phyloP scores from a whole-genome alignment of 257 asterid species.

The Gentiana macrophylla region DNA sequence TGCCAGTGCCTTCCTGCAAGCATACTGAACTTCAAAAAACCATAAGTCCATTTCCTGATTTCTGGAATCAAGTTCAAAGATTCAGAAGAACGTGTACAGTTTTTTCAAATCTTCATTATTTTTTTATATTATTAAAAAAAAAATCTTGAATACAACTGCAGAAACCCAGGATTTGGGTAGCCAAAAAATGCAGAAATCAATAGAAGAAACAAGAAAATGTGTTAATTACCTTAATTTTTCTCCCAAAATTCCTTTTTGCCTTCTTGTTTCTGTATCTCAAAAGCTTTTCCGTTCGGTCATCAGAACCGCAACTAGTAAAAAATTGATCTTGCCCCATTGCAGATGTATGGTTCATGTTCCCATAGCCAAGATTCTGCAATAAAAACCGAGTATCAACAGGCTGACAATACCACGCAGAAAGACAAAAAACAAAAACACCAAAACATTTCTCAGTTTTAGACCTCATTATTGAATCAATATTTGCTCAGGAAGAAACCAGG shows the following conservation, averaged over 20 bases:
- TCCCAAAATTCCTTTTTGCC: conserved; percentile 75
- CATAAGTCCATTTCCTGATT: conserved; percentile 6
- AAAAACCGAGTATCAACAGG: conserved; percentile 61
- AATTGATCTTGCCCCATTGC: conserved; percentile 36
- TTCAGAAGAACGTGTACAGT: not conserved
- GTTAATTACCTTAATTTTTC: conserved; percentile 66
- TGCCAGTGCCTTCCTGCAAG: conserved; percentile 94
- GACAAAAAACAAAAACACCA: conserved; percentile 46
- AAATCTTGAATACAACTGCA: not conserved
- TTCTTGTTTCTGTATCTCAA: conserved; percentile 80
- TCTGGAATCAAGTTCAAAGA: no score
- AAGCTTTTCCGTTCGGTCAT: conserved; percentile 73
- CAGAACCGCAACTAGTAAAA: conserved; percentile 33
- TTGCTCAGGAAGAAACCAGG: conserved; percentile 10
- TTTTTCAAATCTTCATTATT: no score
- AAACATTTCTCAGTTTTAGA: conserved; percentile 41
- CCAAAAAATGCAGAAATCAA: not conserved
- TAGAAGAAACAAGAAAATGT: not conserved
- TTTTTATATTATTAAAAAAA: not conserved
- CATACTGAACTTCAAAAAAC: conserved; percentile 39
- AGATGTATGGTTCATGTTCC: conserved; percentile 31
- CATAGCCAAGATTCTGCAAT: conserved; percentile 71
- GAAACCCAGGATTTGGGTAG: not conserved
- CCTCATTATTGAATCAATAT: conserved; percentile 19
- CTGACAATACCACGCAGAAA: conserved; percentile 51